Base-by-base conservation (phyloP, 768 basidiomycete genomes). In the Trametes meyenii region DNA sequence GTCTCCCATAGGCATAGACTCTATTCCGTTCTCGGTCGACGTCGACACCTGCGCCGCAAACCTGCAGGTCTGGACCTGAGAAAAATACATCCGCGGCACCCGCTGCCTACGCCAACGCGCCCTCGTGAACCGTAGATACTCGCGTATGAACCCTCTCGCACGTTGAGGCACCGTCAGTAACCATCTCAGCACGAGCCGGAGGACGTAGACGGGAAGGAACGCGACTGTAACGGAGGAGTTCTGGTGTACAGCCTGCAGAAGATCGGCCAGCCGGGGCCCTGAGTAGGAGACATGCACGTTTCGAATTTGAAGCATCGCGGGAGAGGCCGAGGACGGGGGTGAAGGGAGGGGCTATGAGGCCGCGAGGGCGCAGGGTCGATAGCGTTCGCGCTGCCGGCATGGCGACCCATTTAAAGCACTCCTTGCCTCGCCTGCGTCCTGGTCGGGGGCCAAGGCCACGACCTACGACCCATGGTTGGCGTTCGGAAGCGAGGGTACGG, bases 1-100 rank as follows among this genome's bases (percentile, higher is more conserved):
- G 5, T 59, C 64, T 13, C 62, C 60, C 50, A 74, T 58, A 0
- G 66, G 51, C 38, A 62, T 60, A 12, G 52, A 48, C 24, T 42
- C 7, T 14, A 60, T 50, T 17, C 55, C 55, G 0, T 62, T 50
- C 13, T 61, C 57, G 16, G 51, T 36, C 19, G 51, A 43, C 14
- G 43, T 19, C n/a, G 62, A 50, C 5, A 52, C 59, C 36, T 38
- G 63, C 10, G 70, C 56, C n/a, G 24, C 16, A 71, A n/a, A 17
- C 16, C 19, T 1, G 61, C 66, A 10, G 61, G 29, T 26, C n/a
- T 26, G 58, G 5, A 19, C 59, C 16, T 58, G 49, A 17, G 70
- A 52, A 51, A 65, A 72, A 51, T 61, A 66, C 21, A 62, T 43
- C 52, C 57, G 46, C 0, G 67, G 63, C 10, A 56, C 44, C 13